Evolutionary conservation across 2,329 filamentous ascomycete species (phyloP).

Genomic region (Pyricularia grisea): DNA sequence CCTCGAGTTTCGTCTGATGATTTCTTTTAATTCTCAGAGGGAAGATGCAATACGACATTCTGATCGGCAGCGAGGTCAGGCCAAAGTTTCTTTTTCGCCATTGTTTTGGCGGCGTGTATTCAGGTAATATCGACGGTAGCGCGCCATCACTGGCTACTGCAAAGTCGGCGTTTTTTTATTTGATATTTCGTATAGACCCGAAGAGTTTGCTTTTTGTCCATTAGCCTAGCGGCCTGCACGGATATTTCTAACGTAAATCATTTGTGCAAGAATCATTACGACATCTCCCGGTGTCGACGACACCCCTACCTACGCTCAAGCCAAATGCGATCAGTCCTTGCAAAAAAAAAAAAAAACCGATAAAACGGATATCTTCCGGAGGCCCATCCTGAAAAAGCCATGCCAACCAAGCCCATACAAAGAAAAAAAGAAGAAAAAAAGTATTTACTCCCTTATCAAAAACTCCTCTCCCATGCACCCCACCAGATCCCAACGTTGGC

Average conservation of each 20-base stretch:
- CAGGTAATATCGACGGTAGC: background rate
- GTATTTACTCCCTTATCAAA: slow-evolving; percentile 8
- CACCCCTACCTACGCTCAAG: background rate
- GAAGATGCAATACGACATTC: background rate
- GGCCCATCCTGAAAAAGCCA: background rate
- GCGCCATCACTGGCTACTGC: background rate
- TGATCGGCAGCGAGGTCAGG: background rate
- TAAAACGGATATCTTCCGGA: background rate
- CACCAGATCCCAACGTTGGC: slow-evolving; percentile 93
- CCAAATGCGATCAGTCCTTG: background rate
- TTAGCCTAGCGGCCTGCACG: background rate
- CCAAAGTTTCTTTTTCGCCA: background rate
- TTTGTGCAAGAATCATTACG: background rate
- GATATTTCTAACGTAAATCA: background rate
- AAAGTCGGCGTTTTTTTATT: background rate
- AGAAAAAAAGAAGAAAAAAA: no score
- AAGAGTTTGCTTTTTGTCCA: background rate
- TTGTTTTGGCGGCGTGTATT: background rate
- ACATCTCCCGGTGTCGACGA: background rate
- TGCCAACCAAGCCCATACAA: background rate
- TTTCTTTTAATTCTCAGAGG: background rate
- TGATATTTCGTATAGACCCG: background rate
- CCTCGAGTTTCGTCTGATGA: background rate
- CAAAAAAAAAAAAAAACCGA: background rate
- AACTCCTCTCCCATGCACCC: slow-evolving; percentile 65